Percentiles rank a stretch among this genome's conserved stretches.
Conservation (phyloP, 148 eudicot species). For the Suaeda aralocaspica region DNA sequence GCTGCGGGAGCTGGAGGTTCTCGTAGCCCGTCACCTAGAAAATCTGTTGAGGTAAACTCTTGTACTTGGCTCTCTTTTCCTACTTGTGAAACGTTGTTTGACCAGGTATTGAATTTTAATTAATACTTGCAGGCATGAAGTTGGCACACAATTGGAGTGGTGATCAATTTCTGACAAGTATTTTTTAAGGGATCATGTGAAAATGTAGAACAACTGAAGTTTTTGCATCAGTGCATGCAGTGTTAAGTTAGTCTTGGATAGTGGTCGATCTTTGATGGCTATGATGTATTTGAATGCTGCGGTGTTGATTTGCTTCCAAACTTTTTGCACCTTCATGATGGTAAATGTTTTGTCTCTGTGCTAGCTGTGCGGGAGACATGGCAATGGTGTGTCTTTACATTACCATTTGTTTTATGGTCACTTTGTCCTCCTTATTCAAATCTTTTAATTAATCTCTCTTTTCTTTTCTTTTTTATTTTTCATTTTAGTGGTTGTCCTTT, state of each 20-base stretch:
- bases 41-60: slow-evolving; percentile 35
- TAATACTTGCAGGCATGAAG: slow-evolving; percentile 33
- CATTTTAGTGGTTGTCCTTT: too few relatives aligned
- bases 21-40: slow-evolving; percentile 38
- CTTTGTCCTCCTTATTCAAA: background rate
- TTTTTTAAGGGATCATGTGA: slow-evolving; percentile 1
- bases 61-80: background rate
- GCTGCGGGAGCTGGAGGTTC: slow-evolving; percentile 23
- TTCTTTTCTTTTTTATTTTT: too few relatives aligned
- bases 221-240: slow-evolving; percentile 24
- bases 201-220: background rate
- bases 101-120: slow-evolving; percentile 2
- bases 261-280: slow-evolving; percentile 23
- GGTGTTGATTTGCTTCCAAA: slow-evolving; percentile 13
- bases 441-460: background rate
- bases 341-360: slow-evolving; percentile 26
- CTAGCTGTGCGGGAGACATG: slow-evolving; percentile 18
- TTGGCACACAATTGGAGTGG: background rate
- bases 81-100: background rate
- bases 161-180: background rate
- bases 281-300: slow-evolving; percentile 17
- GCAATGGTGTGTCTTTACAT: slow-evolving; percentile 23
- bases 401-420: slow-evolving; percentile 21
- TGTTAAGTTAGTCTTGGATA: slow-evolving; percentile 24
- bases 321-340: slow-evolving; percentile 18